These are phyloP conservation scores for Aspergillus sparsus DNA, from an alignment of 495 filamentous ascomycete species.

Conservation along the genomic window DNA sequence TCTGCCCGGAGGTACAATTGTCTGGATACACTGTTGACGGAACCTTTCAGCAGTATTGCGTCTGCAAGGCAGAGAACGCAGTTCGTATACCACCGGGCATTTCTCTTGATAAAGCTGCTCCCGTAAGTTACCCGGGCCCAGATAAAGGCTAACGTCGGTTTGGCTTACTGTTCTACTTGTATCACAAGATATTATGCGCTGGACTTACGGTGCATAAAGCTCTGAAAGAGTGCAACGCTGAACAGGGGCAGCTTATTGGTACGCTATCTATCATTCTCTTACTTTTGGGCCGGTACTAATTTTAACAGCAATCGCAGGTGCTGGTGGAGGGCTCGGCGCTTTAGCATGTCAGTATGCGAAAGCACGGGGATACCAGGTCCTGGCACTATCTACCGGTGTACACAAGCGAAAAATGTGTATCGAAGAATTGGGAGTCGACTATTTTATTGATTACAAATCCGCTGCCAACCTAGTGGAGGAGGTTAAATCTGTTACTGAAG, in stretches of 20 bases:
- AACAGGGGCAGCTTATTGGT: constrained; percentile 18
- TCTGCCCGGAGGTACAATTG: constrained; percentile 14
- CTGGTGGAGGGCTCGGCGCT: constrained; percentile 81
- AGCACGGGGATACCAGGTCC: constrained; percentile 73
- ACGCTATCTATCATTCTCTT: too few relatives aligned
- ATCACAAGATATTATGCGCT: constrained; percentile 18
- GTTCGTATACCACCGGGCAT: constrained; percentile 11
- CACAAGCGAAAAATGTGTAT: constrained; percentile 71
- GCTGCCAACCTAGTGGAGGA: constrained; percentile 69
- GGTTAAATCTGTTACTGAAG: constrained; percentile 65
- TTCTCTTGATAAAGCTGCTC: constrained; percentile 17
- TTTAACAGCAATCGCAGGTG: constrained; percentile 70
- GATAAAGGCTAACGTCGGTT: neutral
- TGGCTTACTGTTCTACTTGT: neutral
- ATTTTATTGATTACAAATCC: constrained; percentile 11
- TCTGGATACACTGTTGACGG: constrained; percentile 23
- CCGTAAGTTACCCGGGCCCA: constrained; percentile 5
- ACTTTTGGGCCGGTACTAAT: too few relatives aligned
- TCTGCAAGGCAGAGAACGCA: constrained; percentile 20
- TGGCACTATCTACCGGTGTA: constrained; percentile 76
- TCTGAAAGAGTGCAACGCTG: constrained; percentile 16
- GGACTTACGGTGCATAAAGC: constrained; percentile 24
- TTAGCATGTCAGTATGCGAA: constrained; percentile 81
- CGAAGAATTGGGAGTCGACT: constrained; percentile 52
- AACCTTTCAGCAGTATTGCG: constrained; percentile 24